These are phyloP conservation scores for Wickerhamomyces sp. DNA, from an alignment of 1,139 yeast genomes.

Conservation along the genomic window DNA sequence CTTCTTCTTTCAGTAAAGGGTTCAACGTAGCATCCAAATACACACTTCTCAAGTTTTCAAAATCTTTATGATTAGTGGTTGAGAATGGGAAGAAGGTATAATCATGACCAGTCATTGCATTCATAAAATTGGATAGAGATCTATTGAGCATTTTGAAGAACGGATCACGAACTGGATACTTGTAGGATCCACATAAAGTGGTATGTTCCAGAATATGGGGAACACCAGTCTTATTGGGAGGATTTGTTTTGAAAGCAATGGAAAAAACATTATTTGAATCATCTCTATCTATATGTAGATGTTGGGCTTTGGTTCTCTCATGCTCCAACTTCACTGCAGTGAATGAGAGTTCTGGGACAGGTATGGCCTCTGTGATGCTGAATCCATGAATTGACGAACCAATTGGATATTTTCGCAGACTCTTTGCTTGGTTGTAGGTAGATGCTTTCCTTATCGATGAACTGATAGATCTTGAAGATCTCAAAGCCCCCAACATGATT, in stretches of 20 bases:
- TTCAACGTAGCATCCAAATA: slow-evolving; percentile 84
- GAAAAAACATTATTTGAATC: slow-evolving; percentile 86
- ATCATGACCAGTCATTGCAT: slow-evolving; percentile 98
- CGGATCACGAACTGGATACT: slow-evolving; percentile 93
- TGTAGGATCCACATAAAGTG: slow-evolving; percentile 86
- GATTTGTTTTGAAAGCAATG: slow-evolving; percentile 87
- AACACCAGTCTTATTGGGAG: slow-evolving; percentile 89
- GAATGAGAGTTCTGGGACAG: slow-evolving; percentile 77
- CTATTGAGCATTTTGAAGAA: slow-evolving; percentile 95
- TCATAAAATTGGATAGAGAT: slow-evolving; percentile 88
- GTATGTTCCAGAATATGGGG: slow-evolving; percentile 97
- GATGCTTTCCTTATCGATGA: slow-evolving; percentile 15
- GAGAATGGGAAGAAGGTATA: slow-evolving; percentile 95
- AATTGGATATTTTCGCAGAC: slow-evolving; percentile 48
- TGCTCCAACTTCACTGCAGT: slow-evolving; percentile 75
- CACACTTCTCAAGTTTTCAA: slow-evolving; percentile 77
- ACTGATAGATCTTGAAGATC: not conserved
- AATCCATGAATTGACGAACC: slow-evolving; percentile 65
- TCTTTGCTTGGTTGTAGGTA: slow-evolving; percentile 24
- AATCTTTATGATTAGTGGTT: slow-evolving; percentile 82
- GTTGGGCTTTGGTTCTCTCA: slow-evolving; percentile 65
- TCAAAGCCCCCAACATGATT: not conserved
- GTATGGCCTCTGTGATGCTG: slow-evolving; percentile 52
- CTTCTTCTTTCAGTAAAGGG: slow-evolving; percentile 74
- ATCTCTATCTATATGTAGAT: slow-evolving; percentile 77